These are phyloP conservation scores for Trichomonas vaginalis DNA, from an alignment of 208 protist species.

Conservation along the genomic window DNA sequence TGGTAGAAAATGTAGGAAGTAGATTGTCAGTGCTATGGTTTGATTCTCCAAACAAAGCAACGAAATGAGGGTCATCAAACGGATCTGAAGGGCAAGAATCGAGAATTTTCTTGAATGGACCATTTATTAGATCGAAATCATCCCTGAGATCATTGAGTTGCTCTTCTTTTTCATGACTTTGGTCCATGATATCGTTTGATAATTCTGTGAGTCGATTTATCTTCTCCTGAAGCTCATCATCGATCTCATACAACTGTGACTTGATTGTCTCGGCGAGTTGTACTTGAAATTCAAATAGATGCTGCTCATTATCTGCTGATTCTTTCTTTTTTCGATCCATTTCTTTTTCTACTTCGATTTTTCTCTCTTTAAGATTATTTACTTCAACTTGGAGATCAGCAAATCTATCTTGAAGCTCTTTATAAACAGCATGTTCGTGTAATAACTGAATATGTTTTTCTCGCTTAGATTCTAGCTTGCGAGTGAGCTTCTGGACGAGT, in stretches of 20 bases:
- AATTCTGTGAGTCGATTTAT: not conserved
- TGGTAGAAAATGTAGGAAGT: not conserved
- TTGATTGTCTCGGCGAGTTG: not conserved
- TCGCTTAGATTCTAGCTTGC: not conserved
- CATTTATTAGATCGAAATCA: not conserved
- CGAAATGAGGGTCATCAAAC: not conserved
- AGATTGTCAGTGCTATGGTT: not conserved
- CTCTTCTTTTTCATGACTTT: not conserved
- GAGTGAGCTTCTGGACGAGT: not conserved
- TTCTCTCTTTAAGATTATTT: not conserved
- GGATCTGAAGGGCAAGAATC: not conserved
- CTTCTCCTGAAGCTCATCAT: not conserved
- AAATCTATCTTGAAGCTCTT: not conserved
- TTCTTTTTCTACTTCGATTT: not conserved
- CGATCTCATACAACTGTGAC: not conserved
- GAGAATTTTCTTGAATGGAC: not conserved
- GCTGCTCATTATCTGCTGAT: not conserved
- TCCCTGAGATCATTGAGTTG: not conserved
- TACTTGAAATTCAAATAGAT: not conserved
- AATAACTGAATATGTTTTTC: not conserved
- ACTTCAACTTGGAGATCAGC: not conserved
- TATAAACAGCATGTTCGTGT: not conserved
- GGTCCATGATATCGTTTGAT: not conserved
- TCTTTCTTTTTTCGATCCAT: not conserved
- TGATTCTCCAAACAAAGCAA: not conserved